A percentile compares a stretch with the other conserved stretches of the same genome.
Evolutionary conservation across 495 filamentous ascomycete genomes (phyloP).

Genomic region (Daldinia vernicosa): DNA sequence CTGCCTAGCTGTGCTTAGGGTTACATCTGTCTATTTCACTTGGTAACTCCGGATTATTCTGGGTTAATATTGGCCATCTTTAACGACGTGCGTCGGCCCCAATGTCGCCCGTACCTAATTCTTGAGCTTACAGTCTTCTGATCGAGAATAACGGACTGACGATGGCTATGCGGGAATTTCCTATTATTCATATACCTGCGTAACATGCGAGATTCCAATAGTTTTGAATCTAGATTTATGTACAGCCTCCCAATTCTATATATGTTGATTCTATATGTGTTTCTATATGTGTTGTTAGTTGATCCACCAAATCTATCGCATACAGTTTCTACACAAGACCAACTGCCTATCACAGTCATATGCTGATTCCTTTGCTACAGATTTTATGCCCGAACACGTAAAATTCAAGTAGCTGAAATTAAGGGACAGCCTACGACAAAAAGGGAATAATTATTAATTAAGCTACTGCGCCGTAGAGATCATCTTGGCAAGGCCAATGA

Average conservation of each 20-base stretch:
- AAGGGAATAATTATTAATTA: neutral
- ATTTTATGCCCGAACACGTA: neutral
- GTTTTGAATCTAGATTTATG: neutral
- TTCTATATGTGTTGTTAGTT: neutral
- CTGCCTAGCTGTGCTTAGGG: constrained; percentile 17
- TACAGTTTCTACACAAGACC: neutral
- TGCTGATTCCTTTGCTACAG: neutral
- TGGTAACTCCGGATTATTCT: neutral
- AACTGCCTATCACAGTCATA: neutral
- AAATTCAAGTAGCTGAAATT: neutral
- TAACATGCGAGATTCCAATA: neutral
- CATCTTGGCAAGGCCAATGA: constrained; percentile 1
- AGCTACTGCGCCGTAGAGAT: neutral
- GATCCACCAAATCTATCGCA: neutral
- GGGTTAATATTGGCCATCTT: constrained; percentile 1
- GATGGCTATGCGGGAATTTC: neutral
- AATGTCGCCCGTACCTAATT: constrained; percentile 3
- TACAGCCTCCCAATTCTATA: neutral
- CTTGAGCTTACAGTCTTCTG: constrained; percentile 8
- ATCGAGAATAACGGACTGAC: constrained; percentile 3
- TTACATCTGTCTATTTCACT: neutral
- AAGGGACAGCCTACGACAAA: neutral
- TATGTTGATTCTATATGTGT: neutral
- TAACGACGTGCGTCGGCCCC: constrained; percentile 17
- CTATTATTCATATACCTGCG: neutral